Evolutionary conservation across 257 asterid genomes (phyloP).

Genomic region (Eucommia ulmoides): DNA sequence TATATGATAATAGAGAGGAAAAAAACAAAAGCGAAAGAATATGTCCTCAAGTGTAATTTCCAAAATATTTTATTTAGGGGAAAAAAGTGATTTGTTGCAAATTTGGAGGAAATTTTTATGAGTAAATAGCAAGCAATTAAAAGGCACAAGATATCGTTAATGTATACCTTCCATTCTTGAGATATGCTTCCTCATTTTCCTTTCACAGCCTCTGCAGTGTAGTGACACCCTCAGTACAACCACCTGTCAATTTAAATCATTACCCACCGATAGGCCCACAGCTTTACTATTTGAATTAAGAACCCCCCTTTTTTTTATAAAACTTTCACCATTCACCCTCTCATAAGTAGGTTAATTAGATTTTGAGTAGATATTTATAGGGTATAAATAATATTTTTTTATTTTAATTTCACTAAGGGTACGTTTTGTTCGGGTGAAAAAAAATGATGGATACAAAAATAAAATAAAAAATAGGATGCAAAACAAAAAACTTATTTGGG

Average conservation of each 20-base stretch:
- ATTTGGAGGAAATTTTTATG: too few relatives aligned
- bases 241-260: background rate
- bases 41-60: background rate
- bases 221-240: background rate
- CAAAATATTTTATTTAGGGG: background rate
- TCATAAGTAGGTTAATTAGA: too few relatives aligned
- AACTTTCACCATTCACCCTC: too few relatives aligned
- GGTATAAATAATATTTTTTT: too few relatives aligned
- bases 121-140: background rate
- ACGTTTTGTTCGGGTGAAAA: too few relatives aligned
- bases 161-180: background rate
- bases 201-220: background rate
- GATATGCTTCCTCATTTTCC: background rate
- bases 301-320: too few relatives aligned
- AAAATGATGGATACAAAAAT: too few relatives aligned
- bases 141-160: background rate
- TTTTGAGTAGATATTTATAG: too few relatives aligned
- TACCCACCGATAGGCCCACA: background rate
- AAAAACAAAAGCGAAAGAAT: background rate
- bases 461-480: too few relatives aligned
- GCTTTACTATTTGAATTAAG: background rate
- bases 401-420: too few relatives aligned
- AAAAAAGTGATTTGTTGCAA: too few relatives aligned
- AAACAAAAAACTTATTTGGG: too few relatives aligned
- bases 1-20: background rate